phyloP scores from a whole-genome alignment of 2,329 filamentous ascomycete species.

The Trichoderma oligosporum region DNA sequence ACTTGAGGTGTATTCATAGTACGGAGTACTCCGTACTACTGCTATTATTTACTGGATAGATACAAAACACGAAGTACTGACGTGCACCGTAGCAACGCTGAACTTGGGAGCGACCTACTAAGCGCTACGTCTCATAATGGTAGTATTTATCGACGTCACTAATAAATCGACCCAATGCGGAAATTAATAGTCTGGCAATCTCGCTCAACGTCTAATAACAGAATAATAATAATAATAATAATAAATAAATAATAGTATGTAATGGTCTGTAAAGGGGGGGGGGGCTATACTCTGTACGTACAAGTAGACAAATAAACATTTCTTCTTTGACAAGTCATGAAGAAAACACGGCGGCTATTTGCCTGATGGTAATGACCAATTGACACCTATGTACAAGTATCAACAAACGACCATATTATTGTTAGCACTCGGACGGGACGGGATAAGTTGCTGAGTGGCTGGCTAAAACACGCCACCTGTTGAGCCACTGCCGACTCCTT shows the following conservation, averaged over 20 bases:
- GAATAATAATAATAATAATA: constrained; percentile 14
- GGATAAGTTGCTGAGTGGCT: constrained; percentile 8
- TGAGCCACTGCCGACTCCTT: constrained; percentile 9
- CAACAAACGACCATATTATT: no score
- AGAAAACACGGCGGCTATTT: neutral
- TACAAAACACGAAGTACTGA: no score
- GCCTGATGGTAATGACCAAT: no score
- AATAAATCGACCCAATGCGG: constrained; percentile 3
- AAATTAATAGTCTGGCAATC: constrained; percentile 13
- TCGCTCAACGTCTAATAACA: constrained; percentile 6
- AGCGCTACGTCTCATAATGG: constrained; percentile 9
- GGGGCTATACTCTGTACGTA: no score
- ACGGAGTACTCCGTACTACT: no score
- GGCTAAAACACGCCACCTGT: constrained; percentile 13
- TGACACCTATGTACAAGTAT: neutral
- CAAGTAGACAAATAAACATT: no score
- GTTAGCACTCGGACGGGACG: neutral
- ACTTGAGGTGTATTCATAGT: no score
- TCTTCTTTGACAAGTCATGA: no score
- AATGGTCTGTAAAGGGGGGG: no score
- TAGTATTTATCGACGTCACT: constrained; percentile 16
- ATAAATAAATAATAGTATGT: no score
- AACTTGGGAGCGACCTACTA: neutral
- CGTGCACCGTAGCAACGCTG: constrained; percentile 15
- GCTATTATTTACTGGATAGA: no score